Evolutionary conservation across 1,284 basidiomycete genomes (phyloP), one percentile per base, ranked within the genome.

Genomic region (Cryptococcus hybrid): DNA sequence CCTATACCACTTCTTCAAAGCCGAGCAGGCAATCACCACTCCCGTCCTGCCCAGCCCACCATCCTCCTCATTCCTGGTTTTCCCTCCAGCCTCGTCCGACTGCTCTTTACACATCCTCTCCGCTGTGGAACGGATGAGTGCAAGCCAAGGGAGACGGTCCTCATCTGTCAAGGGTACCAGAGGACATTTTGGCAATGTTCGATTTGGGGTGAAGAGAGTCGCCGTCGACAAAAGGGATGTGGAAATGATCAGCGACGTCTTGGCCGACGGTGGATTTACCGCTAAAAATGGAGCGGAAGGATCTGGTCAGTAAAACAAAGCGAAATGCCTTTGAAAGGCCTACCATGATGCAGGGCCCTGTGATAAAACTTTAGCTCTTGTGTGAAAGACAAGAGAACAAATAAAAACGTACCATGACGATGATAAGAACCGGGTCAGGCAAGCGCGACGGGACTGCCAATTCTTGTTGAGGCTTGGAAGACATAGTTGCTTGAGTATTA

Each of bases 211-310:
- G 94, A 40, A 97, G 82, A 60, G 89, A 87, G 74, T 97, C 94
- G 42, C 89, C 94, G 70, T 97, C 94, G 60, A 92, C 80, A 78
- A 91, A 95, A 0, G 91, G 86, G 57, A 90, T 68, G 7, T 74
- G 73, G 55, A 93, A 81, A 12, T 81, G 79, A 40, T 78, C 67
- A 11, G 88, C 84, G 34, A 95, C 80, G 3, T 85, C 84, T 3
- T 71, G 63, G 0, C 89, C 92, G 7, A 95, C 82, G 0, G 92
- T 95, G 3, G 89, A 89, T 77, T 96, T 96, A n/a, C 93, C 92
- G 45, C 88, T 79, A 60, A 24, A 24, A 24, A 24, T 52, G 12
- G 34, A 8, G 48, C 37, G 4, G 7, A 30, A 50, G 13, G n/a
- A 8, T 24, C 8, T 5, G 9, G 39, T 40, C 36, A 35, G 4